Percentiles rank a stretch among this genome's conserved stretches.
These are phyloP conservation scores for Tylopilus sp. DNA, from an alignment of 768 basidiomycete genomes.

Conservation along the genomic window DNA sequence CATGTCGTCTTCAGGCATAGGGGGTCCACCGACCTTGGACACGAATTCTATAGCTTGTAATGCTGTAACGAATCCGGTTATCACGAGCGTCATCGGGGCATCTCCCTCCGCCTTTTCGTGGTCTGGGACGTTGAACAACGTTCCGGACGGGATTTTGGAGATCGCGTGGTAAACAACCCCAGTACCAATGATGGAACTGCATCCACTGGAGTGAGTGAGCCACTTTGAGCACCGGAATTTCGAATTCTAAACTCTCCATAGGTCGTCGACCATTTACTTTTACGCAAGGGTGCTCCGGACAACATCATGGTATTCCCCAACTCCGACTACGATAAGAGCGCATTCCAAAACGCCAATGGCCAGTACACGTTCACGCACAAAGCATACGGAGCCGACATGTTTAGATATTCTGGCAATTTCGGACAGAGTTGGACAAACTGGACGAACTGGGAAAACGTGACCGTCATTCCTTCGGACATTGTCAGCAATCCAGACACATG, in stretches of 20 bases:
- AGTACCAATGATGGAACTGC: constrained; percentile 37
- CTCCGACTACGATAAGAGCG: constrained; percentile 67
- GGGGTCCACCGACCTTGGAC: constrained; percentile 52
- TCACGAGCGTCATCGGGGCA: constrained; percentile 50
- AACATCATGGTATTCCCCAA: constrained; percentile 89
- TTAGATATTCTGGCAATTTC: constrained; percentile 86
- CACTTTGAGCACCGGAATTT: background rate
- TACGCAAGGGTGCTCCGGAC: constrained; percentile 71
- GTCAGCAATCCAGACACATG: constrained; percentile 51
- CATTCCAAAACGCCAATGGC: constrained; percentile 56
- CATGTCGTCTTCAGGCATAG: constrained; percentile 65
- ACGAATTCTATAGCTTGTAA: constrained; percentile 44
- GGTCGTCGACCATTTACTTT: constrained; percentile 70
- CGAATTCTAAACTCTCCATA: constrained; percentile 25
- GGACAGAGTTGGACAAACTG: constrained; percentile 82
- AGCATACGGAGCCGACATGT: constrained; percentile 82
- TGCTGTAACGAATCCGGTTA: constrained; percentile 44
- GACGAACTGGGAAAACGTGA: constrained; percentile 73
- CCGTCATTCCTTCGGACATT: constrained; percentile 54
- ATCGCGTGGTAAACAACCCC: constrained; percentile 65
- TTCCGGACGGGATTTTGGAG: constrained; percentile 81
- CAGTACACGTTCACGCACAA: constrained; percentile 77
- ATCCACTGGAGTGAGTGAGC: constrained; percentile 52
- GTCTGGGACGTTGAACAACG: constrained; percentile 67
- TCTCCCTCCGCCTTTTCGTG: constrained; percentile 65